phyloP scores from a whole-genome alignment of 768 basidiomycete genomes.

The Russula earlei region DNA sequence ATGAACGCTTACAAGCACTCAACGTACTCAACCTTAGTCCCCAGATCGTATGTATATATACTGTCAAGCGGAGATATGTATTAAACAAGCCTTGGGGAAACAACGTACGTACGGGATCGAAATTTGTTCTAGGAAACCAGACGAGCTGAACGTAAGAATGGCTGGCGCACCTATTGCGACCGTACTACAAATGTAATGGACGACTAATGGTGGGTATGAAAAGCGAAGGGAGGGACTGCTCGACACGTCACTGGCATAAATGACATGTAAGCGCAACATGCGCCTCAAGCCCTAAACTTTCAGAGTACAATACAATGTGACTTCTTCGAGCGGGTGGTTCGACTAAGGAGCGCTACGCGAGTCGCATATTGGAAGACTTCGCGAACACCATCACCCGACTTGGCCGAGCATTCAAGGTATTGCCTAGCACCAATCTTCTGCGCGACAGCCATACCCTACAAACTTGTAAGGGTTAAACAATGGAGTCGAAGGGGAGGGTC shows the following conservation, averaged over 20 bases:
- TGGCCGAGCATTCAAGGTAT: constrained; percentile 96
- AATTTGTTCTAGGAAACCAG: constrained; percentile 14
- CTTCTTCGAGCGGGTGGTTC: constrained; percentile 38
- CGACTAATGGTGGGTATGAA: constrained; percentile 30
- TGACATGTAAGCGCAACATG: constrained; percentile 4
- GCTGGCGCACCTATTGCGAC: constrained; percentile 14
- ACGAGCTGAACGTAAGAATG: constrained; percentile 15
- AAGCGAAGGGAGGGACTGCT: constrained; percentile 20
- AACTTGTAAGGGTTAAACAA: not conserved
- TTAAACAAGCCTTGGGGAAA: constrained; percentile 2
- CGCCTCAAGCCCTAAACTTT: constrained; percentile 18
- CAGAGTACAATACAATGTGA: constrained; percentile 36
- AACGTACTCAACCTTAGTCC: too few relatives aligned
- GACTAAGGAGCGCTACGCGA: constrained; percentile 73
- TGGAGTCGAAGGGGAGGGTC: constrained; percentile 17
- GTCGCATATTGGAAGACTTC: constrained; percentile 99
- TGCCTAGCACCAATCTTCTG: constrained; percentile 96
- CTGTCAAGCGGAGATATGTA: constrained; percentile 1
- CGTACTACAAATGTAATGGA: constrained; percentile 27
- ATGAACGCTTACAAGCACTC: not conserved
- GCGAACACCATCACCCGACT: constrained; percentile 91
- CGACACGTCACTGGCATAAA: constrained; percentile 1
- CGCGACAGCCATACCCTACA: constrained; percentile 84
- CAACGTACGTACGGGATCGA: constrained; percentile 8
- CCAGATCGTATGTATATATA: constrained; percentile 1